Evolutionary conservation across 176 grass and related monocot genomes (phyloP).

Genomic region (Saccharum spontaneum): DNA sequence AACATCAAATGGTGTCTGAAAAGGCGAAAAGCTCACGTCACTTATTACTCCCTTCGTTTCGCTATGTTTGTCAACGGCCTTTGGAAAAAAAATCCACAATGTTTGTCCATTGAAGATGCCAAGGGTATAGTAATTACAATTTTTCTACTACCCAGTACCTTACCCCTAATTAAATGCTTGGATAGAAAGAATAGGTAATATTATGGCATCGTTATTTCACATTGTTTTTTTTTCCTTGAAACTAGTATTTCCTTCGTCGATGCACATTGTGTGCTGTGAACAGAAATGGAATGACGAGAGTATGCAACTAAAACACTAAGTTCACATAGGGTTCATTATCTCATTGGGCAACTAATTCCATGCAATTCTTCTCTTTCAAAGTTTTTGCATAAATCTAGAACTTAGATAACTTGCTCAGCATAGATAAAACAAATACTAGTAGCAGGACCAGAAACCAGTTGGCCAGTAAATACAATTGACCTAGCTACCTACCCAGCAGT

Average conservation of each 20-base stretch:
- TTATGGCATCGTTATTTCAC: neutral
- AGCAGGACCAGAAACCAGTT: neutral
- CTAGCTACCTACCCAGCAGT: neutral
- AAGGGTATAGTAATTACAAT: neutral
- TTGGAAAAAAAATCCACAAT: neutral
- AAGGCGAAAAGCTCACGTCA: neutral
- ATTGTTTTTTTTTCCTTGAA: neutral
- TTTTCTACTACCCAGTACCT: neutral
- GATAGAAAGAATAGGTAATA: neutral
- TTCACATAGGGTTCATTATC: neutral
- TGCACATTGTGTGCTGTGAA: neutral
- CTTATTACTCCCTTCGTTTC: neutral
- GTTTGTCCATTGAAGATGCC: neutral
- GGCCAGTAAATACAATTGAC: neutral
- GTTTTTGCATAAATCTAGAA: neutral
- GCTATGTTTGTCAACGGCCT: neutral
- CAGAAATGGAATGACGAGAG: neutral
- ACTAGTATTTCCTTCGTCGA: neutral
- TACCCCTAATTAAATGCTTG: neutral
- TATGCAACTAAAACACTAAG: neutral
- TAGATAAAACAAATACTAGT: conserved; percentile 5
- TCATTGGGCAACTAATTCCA: neutral
- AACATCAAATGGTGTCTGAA: neutral
- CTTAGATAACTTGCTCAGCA: neutral
- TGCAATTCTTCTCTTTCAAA: neutral